phyloP scores from a whole-genome alignment of 139 green algal genomes.

The Astrephomene gubernaculifera region DNA sequence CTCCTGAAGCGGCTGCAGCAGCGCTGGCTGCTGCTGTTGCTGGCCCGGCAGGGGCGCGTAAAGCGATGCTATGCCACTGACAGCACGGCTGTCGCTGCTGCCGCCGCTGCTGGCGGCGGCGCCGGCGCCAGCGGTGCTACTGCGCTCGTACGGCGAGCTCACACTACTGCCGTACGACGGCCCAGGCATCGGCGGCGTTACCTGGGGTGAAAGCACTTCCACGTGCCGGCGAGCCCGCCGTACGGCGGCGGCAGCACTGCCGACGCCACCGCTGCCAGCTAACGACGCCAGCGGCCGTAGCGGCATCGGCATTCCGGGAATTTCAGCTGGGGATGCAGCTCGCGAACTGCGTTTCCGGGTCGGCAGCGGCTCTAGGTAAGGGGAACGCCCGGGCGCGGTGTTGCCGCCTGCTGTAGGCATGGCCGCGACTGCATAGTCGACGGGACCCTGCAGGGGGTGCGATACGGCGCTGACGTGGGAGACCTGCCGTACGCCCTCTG shows the following conservation, averaged over 20 bases:
- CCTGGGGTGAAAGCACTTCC: background rate
- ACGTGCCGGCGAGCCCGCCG: background rate
- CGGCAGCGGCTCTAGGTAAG: background rate
- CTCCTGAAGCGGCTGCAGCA: background rate
- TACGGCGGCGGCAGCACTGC: background rate
- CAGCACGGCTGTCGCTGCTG: constrained; percentile 19
- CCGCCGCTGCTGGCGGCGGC: background rate
- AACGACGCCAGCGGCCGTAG: constrained; percentile 6
- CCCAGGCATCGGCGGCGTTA: background rate
- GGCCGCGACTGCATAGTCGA: background rate
- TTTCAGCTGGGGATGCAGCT: background rate
- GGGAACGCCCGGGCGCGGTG: background rate
- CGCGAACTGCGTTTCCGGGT: background rate
- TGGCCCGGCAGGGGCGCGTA: background rate
- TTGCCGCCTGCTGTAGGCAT: background rate
- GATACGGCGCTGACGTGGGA: background rate
- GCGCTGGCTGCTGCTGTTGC: background rate
- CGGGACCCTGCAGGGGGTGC: background rate
- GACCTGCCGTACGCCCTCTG: background rate
- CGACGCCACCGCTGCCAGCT: background rate
- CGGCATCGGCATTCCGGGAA: background rate
- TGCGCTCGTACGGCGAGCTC: background rate
- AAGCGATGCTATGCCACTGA: too few relatives aligned
- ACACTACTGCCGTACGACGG: background rate
- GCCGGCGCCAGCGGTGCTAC: background rate